A percentile compares a stretch with the other conserved stretches of the same genome.
These are phyloP conservation scores for Salix exigua DNA, from an alignment of 345 rosid species.

Conservation along the genomic window DNA sequence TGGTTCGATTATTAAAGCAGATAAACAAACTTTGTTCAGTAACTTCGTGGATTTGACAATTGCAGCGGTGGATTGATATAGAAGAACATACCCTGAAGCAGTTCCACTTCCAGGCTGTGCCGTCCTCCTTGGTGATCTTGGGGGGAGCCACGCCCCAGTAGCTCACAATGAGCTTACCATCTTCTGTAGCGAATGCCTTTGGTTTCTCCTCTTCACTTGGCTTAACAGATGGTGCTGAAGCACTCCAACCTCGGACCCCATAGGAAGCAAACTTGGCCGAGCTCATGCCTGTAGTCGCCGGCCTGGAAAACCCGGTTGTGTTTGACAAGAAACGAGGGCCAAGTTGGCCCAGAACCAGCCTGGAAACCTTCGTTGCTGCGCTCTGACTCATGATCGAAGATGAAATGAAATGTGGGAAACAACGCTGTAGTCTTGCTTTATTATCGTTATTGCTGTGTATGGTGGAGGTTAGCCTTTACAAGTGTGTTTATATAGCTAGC, in stretches of 20 bases:
- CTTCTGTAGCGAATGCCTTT: background rate
- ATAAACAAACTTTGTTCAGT: background rate
- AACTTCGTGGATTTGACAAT: background rate
- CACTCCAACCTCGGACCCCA: too few relatives aligned
- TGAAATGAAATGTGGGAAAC: background rate
- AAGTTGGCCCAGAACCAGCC: background rate
- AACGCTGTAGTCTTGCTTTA: background rate
- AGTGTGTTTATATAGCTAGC: too few relatives aligned
- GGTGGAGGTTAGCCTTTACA: background rate
- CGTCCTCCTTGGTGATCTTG: constrained; percentile 51
- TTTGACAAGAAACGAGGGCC: too few relatives aligned
- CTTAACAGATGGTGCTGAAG: too few relatives aligned
- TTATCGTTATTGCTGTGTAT: background rate
- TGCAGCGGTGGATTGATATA: background rate
- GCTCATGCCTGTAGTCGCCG: too few relatives aligned
- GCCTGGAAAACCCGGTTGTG: too few relatives aligned
- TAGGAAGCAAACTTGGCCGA: too few relatives aligned
- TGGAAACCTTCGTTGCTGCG: background rate
- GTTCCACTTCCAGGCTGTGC: constrained; percentile 80
- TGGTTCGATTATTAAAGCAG: background rate
- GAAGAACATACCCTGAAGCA: constrained; percentile 49
- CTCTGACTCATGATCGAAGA: background rate
- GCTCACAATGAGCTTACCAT: constrained; percentile 31
- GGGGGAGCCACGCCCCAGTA: constrained; percentile 74
- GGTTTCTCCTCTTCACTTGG: constrained; percentile 15